A percentile compares a stretch with the other conserved stretches of the same genome.
phyloP scores from a whole-genome alignment of 306 rosid species.

The Cucurbita argyrosperma region DNA sequence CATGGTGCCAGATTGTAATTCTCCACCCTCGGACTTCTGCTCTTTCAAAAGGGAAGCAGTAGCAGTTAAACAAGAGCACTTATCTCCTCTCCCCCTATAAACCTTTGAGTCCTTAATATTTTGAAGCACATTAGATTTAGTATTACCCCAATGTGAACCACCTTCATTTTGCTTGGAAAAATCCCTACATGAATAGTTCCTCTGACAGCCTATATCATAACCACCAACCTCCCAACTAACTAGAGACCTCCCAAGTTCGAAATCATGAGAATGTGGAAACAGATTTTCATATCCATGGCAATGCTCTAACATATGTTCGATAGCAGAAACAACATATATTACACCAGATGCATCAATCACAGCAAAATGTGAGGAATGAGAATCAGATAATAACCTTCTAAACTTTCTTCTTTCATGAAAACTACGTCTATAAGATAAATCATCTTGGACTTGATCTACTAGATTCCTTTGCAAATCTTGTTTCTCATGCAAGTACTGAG shows the following conservation, averaged over 20 bases:
- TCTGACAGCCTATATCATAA: slow-evolving; percentile 52
- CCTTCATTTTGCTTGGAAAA: slow-evolving; percentile 15
- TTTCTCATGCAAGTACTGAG: slow-evolving; percentile 17
- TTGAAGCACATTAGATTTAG: slow-evolving; percentile 17
- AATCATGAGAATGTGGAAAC: slow-evolving; percentile 41
- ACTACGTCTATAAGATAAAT: slow-evolving; percentile 20
- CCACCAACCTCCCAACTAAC: slow-evolving; percentile 81
- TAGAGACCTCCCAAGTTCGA: slow-evolving; percentile 46
- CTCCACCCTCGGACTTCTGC: slow-evolving; percentile 23
- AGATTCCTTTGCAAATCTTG: slow-evolving; percentile 16
- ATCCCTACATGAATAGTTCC: slow-evolving; percentile 15
- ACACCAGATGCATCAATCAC: slow-evolving; percentile 72
- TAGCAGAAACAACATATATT: slow-evolving; percentile 41
- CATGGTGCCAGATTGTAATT: slow-evolving; percentile 31
- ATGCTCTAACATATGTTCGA: slow-evolving; percentile 26
- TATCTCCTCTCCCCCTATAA: slow-evolving; percentile 23
- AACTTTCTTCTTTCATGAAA: slow-evolving; percentile 28
- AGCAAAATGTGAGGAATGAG: slow-evolving; percentile 56
- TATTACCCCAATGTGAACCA: slow-evolving; percentile 18
- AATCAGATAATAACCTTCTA: slow-evolving; percentile 63
- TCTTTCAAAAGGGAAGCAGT: slow-evolving; percentile 24
- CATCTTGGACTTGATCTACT: slow-evolving; percentile 20
- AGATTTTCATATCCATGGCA: slow-evolving; percentile 29
- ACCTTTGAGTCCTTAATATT: slow-evolving; percentile 15
- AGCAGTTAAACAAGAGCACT: slow-evolving; percentile 31